A percentile compares a stretch with the other conserved stretches of the same genome.
Evolutionary conservation across 352 stramenopile genomes (phyloP).

Genomic region (Phytophthora macrochlamydospora): DNA sequence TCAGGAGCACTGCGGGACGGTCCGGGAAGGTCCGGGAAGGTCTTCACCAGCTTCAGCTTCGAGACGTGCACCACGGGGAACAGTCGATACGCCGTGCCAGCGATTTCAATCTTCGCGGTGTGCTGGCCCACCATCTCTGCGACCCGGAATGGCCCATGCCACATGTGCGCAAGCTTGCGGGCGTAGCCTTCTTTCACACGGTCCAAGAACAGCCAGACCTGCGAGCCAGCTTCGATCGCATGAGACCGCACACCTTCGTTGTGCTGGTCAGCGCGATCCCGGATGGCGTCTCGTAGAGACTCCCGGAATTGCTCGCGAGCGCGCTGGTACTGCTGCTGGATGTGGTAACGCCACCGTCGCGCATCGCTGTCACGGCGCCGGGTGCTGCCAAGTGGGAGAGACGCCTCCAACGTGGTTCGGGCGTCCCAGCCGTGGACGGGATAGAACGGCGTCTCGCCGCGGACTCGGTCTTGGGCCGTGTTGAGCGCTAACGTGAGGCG

Average conservation of each 20-base stretch:
- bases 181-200: conserved; percentile 4
- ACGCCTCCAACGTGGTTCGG: conserved; percentile 13
- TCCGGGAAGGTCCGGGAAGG: neutral
- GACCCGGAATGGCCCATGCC: conserved; percentile 33
- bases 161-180: conserved; percentile 29
- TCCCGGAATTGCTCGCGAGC: neutral
- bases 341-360: conserved; percentile 2
- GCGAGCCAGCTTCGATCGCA: neutral
- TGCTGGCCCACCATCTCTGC: conserved; percentile 16
- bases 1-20: conserved; percentile 1
- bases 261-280: conserved; percentile 2
- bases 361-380: conserved; percentile 1
- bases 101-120: conserved; percentile 7
- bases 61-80: conserved; percentile 31
- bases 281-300: neutral
- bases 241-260: neutral
- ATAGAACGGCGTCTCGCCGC: conserved; percentile 10
- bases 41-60: conserved; percentile 14
- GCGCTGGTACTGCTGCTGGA: conserved; percentile 8
- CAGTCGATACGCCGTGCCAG: conserved; percentile 12
- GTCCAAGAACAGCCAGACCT: conserved; percentile 11
- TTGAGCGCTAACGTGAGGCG: conserved; percentile 29
- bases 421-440: conserved; percentile 7
- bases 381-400: conserved; percentile 2
- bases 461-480: conserved; percentile 9